Percentiles rank a stretch among this genome's conserved stretches.
phyloP scores from a whole-genome alignment of 1,284 basidiomycete genomes.

The Leucocoprinus gongylophorus region DNA sequence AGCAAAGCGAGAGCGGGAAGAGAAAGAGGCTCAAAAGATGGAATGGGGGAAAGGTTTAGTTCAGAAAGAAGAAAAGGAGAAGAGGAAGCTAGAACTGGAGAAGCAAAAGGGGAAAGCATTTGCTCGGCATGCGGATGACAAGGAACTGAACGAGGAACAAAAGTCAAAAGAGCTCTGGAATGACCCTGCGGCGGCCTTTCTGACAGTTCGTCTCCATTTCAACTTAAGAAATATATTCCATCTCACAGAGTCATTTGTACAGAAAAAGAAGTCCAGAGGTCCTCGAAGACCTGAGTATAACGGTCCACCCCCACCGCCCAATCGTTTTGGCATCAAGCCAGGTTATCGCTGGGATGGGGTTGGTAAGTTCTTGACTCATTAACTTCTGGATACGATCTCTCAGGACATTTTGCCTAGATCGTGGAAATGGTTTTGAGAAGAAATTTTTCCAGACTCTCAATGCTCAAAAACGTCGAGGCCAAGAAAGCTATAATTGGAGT shows the following conservation, averaged over 20 bases:
- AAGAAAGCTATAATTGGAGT: conserved; percentile 77
- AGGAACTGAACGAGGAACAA: conserved; percentile 76
- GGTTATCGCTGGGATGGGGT: conserved; percentile 98
- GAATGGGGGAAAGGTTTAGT: conserved; percentile 96
- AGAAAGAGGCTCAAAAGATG: conserved; percentile 85
- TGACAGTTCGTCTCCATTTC: conserved; percentile 59
- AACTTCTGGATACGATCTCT: background rate
- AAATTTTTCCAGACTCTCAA: conserved; percentile 83
- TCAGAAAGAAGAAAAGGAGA: conserved; percentile 75
- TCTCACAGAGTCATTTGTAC: conserved; percentile 6
- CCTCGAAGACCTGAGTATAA: conserved; percentile 79
- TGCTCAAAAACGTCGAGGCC: conserved; percentile 56
- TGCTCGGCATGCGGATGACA: conserved; percentile 78
- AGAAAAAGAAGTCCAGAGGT: conserved; percentile 72
- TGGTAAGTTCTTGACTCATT: conserved; percentile 45
- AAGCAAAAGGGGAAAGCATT: conserved; percentile 62
- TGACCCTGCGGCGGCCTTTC: conserved; percentile 90
- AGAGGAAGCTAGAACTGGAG: conserved; percentile 55
- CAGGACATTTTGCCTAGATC: conserved; percentile 43
- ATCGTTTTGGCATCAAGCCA: conserved; percentile 91
- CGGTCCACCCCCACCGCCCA: conserved; percentile 86
- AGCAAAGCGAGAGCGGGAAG: conserved; percentile 70
- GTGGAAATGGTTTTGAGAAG: conserved; percentile 93
- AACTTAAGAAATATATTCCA: background rate
- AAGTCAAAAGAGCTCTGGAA: conserved; percentile 83